Evolutionary conservation across 2,329 filamentous ascomycete genomes (phyloP).

Genomic region (Diaporthe australafricana): DNA sequence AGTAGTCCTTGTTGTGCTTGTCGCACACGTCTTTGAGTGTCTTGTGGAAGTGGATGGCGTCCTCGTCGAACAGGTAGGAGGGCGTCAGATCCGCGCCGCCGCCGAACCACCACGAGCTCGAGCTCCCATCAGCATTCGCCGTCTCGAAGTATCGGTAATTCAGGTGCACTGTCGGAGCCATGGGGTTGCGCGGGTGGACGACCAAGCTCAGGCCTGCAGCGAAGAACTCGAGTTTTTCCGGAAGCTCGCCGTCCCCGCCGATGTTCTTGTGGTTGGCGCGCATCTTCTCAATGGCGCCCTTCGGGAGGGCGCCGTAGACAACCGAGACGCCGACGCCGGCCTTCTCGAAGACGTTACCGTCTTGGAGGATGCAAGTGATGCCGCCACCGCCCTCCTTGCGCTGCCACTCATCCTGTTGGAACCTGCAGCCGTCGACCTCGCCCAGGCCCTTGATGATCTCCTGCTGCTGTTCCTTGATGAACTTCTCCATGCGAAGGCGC

Average conservation of each 20-base stretch:
- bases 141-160: slow-evolving; percentile 99
- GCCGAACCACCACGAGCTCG: slow-evolving; percentile 97
- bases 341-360: slow-evolving; percentile 98
- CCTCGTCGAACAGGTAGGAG: slow-evolving; percentile 94
- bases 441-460: slow-evolving; percentile 87
- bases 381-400: slow-evolving; percentile 91
- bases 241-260: slow-evolving; percentile 67
- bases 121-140: slow-evolving; percentile 82
- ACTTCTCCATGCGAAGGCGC: slow-evolving; percentile 96
- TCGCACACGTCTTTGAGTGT: slow-evolving; percentile 94
- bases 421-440: slow-evolving; percentile 83
- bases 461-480: slow-evolving; percentile 93
- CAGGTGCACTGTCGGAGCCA: slow-evolving; percentile 96
- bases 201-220: slow-evolving; percentile 94
- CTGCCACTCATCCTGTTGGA: slow-evolving; percentile 87
- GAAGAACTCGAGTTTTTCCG: slow-evolving; percentile 93
- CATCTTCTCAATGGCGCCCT: slow-evolving; percentile 92
- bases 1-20: slow-evolving; percentile 91
- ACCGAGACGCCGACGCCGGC: slow-evolving; percentile 95
- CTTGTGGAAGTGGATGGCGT: slow-evolving; percentile 95
- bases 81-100: slow-evolving; percentile 95
- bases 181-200: slow-evolving; percentile 92
- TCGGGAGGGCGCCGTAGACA: slow-evolving; percentile 91
- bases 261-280: slow-evolving; percentile 93
- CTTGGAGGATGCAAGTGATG: slow-evolving; percentile 93